Evolutionary conservation across 2,329 filamentous ascomycete species (phyloP), one percentile per base, ranked within the genome.

Genomic region (Endoconidiophora laricicola): DNA sequence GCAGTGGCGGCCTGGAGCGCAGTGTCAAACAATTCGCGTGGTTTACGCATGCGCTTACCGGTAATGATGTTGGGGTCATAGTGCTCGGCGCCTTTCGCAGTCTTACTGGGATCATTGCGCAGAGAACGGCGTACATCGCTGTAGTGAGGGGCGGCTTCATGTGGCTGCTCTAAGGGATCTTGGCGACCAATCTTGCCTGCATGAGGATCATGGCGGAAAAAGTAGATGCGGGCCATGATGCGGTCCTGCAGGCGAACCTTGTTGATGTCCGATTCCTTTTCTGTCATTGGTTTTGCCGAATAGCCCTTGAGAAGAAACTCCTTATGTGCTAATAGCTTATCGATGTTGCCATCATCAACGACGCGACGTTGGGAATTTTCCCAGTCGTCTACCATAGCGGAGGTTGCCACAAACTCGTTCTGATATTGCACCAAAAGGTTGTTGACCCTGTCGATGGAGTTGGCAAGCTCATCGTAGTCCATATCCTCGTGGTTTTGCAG

Each of bases 141-240:
- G n/a, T 49, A 41, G 23, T 74, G 74, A 20, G 58, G 59, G 33
- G 66, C 64, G 22, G 49, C 50, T 38, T 54, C 54, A 23, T 53
- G 45, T 7, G 47, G 46, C 56, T 79, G 75, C 7, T 66, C 69
- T 36, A 73, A 63, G 1, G 75, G 74, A 53, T 79, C 74, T 58
- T 81, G 78, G 36, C 67, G 66, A 18, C 76, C 75, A 52, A 79
- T 67, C 60, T 74, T 74, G 53, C 69, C 69, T 2, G 71, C 69
- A 47, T 76, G 71, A 7, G 71, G 67, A 56, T 79, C 76, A 55
- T 79, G 76, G 53, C 78, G 72, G 56, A 79, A 79, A 14, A 72
- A 71, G 57, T 79, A 81, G 1, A 70, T 67, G 54, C 72, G 67
- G 6, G 77, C 75, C 69, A 76, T 73, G 54, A 78, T 66, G 50